These are phyloP conservation scores for Phytophthora pisi DNA, from an alignment of 352 stramenopile species.

Conservation along the genomic window DNA sequence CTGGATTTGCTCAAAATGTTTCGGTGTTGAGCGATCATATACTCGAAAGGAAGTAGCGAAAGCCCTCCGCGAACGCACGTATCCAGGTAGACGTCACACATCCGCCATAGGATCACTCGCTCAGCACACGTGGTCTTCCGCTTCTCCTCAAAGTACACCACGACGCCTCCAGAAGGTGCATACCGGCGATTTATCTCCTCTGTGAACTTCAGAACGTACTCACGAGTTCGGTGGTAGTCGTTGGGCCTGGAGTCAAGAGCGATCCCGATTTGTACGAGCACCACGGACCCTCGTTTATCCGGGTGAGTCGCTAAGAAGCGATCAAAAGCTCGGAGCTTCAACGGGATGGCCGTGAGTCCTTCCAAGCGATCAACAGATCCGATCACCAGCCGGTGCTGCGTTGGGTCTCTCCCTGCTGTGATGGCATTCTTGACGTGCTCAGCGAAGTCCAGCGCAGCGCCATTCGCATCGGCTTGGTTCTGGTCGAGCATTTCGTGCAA, in stretches of 20 bases:
- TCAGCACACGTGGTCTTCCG: slow-evolving; percentile 69
- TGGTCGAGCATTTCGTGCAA: slow-evolving; percentile 70
- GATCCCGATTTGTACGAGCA: slow-evolving; percentile 82
- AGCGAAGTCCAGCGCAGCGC: slow-evolving; percentile 31
- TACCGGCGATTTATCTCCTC: slow-evolving; percentile 92
- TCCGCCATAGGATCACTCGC: slow-evolving; percentile 68
- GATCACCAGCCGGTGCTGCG: slow-evolving; percentile 66
- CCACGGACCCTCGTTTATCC: slow-evolving; percentile 62
- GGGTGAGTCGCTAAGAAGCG: slow-evolving; percentile 93
- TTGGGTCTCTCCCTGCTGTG: slow-evolving; percentile 20
- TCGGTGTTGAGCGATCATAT: slow-evolving; percentile 68
- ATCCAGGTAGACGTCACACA: slow-evolving; percentile 76
- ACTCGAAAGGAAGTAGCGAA: slow-evolving; percentile 81
- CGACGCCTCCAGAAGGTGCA: slow-evolving; percentile 49
- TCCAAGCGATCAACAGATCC: slow-evolving; percentile 95
- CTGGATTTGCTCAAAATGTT: slow-evolving; percentile 49
- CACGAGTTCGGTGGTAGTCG: slow-evolving; percentile 93
- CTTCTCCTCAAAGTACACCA: slow-evolving; percentile 82
- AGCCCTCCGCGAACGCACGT: slow-evolving; percentile 71
- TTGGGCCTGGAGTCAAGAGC: slow-evolving; percentile 81
- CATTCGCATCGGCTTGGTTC: slow-evolving; percentile 41
- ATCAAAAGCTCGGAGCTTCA: slow-evolving; percentile 97
- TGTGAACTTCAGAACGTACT: slow-evolving; percentile 92
- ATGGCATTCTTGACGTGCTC: slow-evolving; percentile 54
- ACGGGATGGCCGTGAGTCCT: slow-evolving; percentile 94